Conservation (phyloP, 2,329 filamentous ascomycete species). For the Apiospora phragmitis region DNA sequence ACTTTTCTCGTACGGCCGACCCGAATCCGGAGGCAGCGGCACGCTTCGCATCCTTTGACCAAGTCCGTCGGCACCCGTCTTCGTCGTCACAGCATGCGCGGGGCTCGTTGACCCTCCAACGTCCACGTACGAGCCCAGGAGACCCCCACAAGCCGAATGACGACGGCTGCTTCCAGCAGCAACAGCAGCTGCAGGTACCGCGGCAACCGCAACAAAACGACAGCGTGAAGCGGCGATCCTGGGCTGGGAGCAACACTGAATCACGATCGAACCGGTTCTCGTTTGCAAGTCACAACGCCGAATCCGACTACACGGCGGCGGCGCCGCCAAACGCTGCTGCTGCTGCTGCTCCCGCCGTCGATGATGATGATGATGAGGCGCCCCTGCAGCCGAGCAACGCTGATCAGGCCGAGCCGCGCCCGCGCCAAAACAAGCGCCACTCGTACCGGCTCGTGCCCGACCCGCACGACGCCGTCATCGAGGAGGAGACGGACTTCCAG, state of each 20-base stretch:
- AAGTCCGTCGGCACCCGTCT: not conserved
- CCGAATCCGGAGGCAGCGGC: not conserved
- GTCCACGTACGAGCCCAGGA: not conserved
- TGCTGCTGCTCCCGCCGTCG: not conserved
- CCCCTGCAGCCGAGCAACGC: not conserved
- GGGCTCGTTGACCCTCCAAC: not conserved
- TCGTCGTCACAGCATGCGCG: not conserved
- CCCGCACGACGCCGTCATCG: slow-evolving; percentile 1
- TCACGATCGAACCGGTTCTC: not conserved
- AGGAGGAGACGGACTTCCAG: slow-evolving; percentile 14
- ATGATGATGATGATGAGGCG: not conserved
- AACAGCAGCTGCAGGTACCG: not conserved
- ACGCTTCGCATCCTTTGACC: slow-evolving; percentile 9
- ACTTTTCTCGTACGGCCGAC: not conserved
- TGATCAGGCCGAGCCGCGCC: not conserved
- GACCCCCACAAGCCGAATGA: not conserved
- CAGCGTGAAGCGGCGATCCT: not conserved
- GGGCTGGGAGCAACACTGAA: not conserved
- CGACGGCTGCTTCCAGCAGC: not conserved
- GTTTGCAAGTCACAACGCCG: not conserved
- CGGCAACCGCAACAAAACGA: not conserved
- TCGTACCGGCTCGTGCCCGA: slow-evolving; percentile 11
- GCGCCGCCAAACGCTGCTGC: not conserved
- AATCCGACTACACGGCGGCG: not conserved
- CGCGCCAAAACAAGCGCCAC: slow-evolving; percentile 6